phyloP scores from a whole-genome alignment of 495 filamentous ascomycete genomes.

The Penicillium samsonianum region DNA sequence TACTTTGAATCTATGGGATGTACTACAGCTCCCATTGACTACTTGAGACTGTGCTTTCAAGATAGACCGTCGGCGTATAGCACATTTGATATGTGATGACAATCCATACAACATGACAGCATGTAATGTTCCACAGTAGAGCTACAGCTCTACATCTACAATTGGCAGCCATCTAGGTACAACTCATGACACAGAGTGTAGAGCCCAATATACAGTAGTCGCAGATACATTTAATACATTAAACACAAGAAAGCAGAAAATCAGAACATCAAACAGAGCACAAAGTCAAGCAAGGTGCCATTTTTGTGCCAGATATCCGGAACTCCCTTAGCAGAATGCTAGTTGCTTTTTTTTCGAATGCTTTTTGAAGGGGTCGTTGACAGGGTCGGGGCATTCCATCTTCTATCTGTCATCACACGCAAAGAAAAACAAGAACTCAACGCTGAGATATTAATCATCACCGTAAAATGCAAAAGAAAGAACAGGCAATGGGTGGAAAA shows the following conservation, averaged over 20 bases:
- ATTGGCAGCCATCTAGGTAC: constrained; percentile 9
- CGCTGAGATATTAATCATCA: constrained; percentile 20
- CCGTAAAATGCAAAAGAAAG: constrained; percentile 19
- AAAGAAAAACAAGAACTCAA: constrained; percentile 16
- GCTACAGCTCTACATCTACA: not conserved
- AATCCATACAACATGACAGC: not conserved
- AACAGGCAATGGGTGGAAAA: constrained; percentile 14
- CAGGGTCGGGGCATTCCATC: constrained; percentile 33
- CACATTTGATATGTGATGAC: not conserved
- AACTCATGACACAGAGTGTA: constrained; percentile 27
- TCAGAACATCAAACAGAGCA: constrained; percentile 34
- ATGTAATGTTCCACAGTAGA: not conserved
- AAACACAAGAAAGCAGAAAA: constrained; percentile 26
- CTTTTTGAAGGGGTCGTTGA: constrained; percentile 22
- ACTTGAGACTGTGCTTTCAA: not conserved
- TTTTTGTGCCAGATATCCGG: constrained; percentile 79
- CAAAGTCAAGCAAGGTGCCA: constrained; percentile 49
- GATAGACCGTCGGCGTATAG: not conserved
- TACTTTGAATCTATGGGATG: not conserved
- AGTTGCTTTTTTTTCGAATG: constrained; percentile 24
- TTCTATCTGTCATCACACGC: constrained; percentile 34
- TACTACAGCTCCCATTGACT: not conserved
- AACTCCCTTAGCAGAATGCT: constrained; percentile 60
- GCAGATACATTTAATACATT: constrained; percentile 18
- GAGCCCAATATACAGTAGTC: constrained; percentile 27